Evolutionary conservation across 768 basidiomycete species (phyloP).

Genomic region (Hortiboletus flavorubellus): DNA sequence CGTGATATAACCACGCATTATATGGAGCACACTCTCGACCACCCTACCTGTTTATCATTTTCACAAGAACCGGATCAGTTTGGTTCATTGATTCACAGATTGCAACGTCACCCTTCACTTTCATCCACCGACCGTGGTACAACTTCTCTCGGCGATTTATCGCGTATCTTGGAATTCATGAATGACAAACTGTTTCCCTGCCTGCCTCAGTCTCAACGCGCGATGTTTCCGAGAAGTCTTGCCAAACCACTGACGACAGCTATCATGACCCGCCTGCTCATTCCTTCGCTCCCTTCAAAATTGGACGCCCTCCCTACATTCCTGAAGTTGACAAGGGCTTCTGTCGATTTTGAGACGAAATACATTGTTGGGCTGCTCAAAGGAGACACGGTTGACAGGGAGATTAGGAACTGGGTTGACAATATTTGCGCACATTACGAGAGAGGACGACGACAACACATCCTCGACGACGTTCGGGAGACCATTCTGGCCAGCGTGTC

Average conservation of each 20-base stretch:
- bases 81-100: constrained; percentile 38
- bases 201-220: constrained; percentile 46
- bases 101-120: constrained; percentile 48
- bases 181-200: constrained; percentile 51
- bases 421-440: constrained; percentile 75
- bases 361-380: constrained; percentile 50
- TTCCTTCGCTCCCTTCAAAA: constrained; percentile 67
- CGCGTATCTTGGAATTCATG: constrained; percentile 61
- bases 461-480: constrained; percentile 59
- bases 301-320: constrained; percentile 59
- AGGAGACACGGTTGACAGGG: constrained; percentile 43
- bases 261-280: constrained; percentile 62
- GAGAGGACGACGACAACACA: constrained; percentile 60
- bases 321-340: constrained; percentile 51
- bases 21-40: constrained; percentile 55
- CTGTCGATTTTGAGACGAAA: constrained; percentile 63
- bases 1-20: constrained; percentile 61
- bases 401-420: constrained; percentile 67
- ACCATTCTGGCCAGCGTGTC: constrained; percentile 42
- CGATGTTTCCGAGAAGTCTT: constrained; percentile 53
- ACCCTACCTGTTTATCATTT: constrained; percentile 44
- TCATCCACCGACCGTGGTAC: constrained; percentile 39
- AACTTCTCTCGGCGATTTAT: constrained; percentile 50
- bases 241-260: constrained; percentile 57
- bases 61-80: constrained; percentile 33